These are phyloP conservation scores for Penicillium expansum DNA, from an alignment of 2,329 filamentous ascomycete genomes.

Conservation along the genomic window DNA sequence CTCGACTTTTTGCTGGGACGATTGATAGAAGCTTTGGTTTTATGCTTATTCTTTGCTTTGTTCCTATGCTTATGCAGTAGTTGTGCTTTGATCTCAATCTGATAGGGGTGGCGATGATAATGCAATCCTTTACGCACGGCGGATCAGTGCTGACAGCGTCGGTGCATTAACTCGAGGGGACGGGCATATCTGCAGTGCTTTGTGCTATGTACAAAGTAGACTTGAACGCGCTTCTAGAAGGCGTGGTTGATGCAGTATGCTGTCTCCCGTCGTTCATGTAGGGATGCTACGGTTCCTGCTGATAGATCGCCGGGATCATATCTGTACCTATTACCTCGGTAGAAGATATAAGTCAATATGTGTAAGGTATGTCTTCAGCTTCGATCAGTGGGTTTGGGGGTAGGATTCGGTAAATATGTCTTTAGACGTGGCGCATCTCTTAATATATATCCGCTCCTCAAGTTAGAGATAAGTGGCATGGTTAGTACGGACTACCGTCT, in stretches of 20 bases:
- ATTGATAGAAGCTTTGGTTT: not conserved
- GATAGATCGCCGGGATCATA: conserved; percentile 1
- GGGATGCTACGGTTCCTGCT: conserved; percentile 9
- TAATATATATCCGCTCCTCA: not conserved
- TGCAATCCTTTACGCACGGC: conserved; percentile 6
- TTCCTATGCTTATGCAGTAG: not conserved
- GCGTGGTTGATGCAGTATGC: conserved; percentile 10
- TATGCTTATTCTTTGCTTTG: not conserved
- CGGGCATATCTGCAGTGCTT: conserved; percentile 8
- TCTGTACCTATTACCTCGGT: not conserved
- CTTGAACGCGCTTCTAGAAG: conserved; percentile 4
- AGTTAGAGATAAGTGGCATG: too few relatives aligned
- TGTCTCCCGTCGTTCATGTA: conserved; percentile 12
- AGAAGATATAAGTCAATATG: not conserved
- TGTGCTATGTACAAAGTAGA: conserved; percentile 7
- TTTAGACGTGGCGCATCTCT: not conserved
- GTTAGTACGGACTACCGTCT: not conserved
- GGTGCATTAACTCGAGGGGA: conserved; percentile 3
- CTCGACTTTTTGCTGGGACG: not conserved
- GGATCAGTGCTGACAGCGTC: conserved; percentile 7
- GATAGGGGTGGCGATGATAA: not conserved
- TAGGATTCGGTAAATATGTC: not conserved
- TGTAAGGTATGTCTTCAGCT: not conserved
- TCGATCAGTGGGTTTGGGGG: not conserved
- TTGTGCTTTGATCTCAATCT: not conserved